Evolutionary conservation across 192 early-diverging fungal species (phyloP), one percentile per base, ranked within the genome.

Genomic region (Coemansia sp.): DNA sequence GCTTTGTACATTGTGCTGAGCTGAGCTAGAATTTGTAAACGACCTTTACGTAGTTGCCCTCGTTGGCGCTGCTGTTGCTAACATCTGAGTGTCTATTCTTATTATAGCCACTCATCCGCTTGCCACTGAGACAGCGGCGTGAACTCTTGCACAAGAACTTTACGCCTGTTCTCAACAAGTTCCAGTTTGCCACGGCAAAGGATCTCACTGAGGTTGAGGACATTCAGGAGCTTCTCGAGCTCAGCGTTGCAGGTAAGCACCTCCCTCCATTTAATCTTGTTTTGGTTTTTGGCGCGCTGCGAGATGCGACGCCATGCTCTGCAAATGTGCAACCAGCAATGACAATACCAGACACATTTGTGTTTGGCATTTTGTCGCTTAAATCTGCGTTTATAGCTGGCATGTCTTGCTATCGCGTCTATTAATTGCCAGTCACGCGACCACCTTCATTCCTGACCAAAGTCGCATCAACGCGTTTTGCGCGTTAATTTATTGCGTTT

Each of bases 171-270:
- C 78, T 89, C n/a, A 93, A 94, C 41, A 90, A 95, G 69, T 98
- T 98, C 82, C 76, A 82, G 8, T 97, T 95, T 85, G 97, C 95
- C 9, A 91, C 90, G 63, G 82, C 88, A 61, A 90, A 92, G 87
- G 91, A 94, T 60, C 87, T 92, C 14, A 88, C 75, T 29, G 86
- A 88, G 62, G 93, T 96, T 11, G 98, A 97, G 53, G 96, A 94
- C 68, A 99, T 99, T 57, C 97, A 98, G 72, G 87, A 89, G 6
- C 96, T 98, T 53, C 66, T 84, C 21, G 81, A 84, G 66, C 48
- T 71, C 50, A 84, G 81, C 45, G 58, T 84, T 51, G 45, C 70
- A 60, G 81, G 76, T 84, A 84, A 38, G 71, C 29, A 27, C 1
- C 31, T 31, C 5, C 9, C 12, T 25, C 19, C 19, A 59, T 12